Evolutionary conservation across 257 asterid genomes (phyloP).

Genomic region (Paulownia fortunei): DNA sequence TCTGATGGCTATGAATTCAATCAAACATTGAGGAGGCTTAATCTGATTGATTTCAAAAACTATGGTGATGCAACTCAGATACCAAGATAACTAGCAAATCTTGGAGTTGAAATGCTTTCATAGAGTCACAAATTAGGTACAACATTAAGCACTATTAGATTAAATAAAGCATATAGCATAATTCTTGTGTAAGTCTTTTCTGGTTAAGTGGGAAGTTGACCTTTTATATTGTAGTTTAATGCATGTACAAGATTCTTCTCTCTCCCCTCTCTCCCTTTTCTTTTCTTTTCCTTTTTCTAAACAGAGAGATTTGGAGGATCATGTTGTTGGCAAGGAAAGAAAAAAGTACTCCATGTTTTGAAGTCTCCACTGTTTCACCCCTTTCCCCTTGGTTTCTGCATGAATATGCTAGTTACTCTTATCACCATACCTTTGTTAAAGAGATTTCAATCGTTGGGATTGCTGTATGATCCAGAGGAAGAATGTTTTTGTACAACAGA

Average conservation of each 20-base stretch:
- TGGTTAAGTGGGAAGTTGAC: constrained; percentile 53
- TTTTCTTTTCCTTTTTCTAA: background rate
- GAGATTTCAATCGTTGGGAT: background rate
- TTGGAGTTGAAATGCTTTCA: background rate
- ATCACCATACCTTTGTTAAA: background rate
- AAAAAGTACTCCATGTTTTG: constrained; percentile 8
- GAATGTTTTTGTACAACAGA: background rate
- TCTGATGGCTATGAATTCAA: constrained; percentile 16
- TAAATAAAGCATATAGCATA: constrained; percentile 28
- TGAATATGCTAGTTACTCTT: background rate
- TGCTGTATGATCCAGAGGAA: background rate
- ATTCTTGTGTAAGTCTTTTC: constrained; percentile 32
- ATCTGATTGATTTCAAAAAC: background rate
- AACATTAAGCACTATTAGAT: constrained; percentile 2
- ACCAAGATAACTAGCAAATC: constrained; percentile 10
- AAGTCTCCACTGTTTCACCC: background rate
- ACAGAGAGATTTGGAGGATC: constrained; percentile 14
- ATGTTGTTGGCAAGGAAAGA: background rate
- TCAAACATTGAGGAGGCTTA: background rate
- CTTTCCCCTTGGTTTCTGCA: background rate
- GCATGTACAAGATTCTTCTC: constrained; percentile 20
- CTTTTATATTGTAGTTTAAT: constrained; percentile 26
- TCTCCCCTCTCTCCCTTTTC: background rate
- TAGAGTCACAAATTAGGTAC: constrained; percentile 16
- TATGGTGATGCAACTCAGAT: constrained; percentile 7